Conservation (phyloP, 2,329 filamentous ascomycete species). For the Arthrocladium fulminans region DNA sequence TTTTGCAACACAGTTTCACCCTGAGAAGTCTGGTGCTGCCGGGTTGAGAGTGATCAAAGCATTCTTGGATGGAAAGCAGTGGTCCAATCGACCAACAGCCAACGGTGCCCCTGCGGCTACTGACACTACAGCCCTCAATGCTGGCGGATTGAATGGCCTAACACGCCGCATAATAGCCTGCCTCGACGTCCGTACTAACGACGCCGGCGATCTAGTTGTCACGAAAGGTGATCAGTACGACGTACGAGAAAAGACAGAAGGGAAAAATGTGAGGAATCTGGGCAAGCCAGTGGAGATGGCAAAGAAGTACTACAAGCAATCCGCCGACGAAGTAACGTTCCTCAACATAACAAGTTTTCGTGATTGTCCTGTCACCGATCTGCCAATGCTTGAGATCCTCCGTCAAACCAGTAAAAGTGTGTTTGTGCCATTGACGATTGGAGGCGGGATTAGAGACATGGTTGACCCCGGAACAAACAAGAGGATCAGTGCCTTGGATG, state of each 20-base stretch:
- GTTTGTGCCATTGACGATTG: slow-evolving; percentile 91
- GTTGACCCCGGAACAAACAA: slow-evolving; percentile 73
- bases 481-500: slow-evolving; percentile 77
- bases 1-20: slow-evolving; percentile 91
- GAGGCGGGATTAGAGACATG: slow-evolving; percentile 89
- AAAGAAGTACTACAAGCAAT: slow-evolving; percentile 86
- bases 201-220: slow-evolving; percentile 87
- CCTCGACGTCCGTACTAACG: slow-evolving; percentile 89
- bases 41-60: slow-evolving; percentile 75
- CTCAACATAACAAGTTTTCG: slow-evolving; percentile 98
- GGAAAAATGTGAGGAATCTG: slow-evolving; percentile 70
- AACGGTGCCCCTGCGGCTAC: slow-evolving; percentile 18
- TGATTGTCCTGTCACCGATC: slow-evolving; percentile 82
- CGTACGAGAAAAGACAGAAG: slow-evolving; percentile 71
- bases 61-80: slow-evolving; percentile 67
- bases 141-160: slow-evolving; percentile 51
- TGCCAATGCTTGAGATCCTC: slow-evolving; percentile 93
- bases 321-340: slow-evolving; percentile 93
- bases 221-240: slow-evolving; percentile 99
- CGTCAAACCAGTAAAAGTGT: slow-evolving; percentile 79
- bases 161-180: slow-evolving; percentile 94
- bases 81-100: slow-evolving; percentile 23
- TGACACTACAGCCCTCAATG: background rate
- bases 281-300: slow-evolving; percentile 97
- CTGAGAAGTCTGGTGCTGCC: slow-evolving; percentile 89